Evolutionary conservation across 805 yeast genomes (phyloP).

Genomic region (Ogataea minuta): DNA sequence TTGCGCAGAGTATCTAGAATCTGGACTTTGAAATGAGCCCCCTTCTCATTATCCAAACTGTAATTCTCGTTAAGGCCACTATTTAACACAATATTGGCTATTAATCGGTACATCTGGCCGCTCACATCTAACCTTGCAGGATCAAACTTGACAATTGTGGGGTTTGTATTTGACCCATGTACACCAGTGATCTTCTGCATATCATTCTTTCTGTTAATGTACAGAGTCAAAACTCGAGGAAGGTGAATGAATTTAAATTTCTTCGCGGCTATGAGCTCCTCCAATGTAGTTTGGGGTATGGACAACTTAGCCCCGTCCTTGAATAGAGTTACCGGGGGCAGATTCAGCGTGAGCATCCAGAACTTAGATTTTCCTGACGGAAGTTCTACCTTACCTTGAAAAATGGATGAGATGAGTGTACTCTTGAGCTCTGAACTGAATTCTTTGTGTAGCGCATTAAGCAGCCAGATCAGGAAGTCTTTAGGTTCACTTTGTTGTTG

Average conservation of each 20-base stretch:
- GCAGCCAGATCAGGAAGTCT: constrained; percentile 56
- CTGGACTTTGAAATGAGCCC: constrained; percentile 48
- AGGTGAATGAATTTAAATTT: constrained; percentile 39
- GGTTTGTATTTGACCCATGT: constrained; percentile 45
- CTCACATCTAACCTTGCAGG: constrained; percentile 32
- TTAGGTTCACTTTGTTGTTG: constrained; percentile 50
- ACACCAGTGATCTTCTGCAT: constrained; percentile 31
- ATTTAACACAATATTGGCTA: constrained; percentile 45
- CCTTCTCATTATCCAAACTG: constrained; percentile 7
- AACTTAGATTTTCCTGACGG: constrained; percentile 36
- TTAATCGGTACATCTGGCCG: constrained; percentile 39
- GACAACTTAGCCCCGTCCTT: constrained; percentile 43
- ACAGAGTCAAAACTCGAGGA: constrained; percentile 57
- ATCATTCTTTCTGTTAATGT: constrained; percentile 52
- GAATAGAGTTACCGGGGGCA: constrained; percentile 59
- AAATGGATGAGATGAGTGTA: constrained; percentile 34
- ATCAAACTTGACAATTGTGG: constrained; percentile 63
- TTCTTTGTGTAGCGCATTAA: constrained; percentile 44
- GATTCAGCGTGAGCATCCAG: constrained; percentile 55
- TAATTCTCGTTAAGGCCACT: constrained; percentile 20
- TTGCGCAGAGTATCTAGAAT: constrained; percentile 38
- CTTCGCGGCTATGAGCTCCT: constrained; percentile 42
- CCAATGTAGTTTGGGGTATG: constrained; percentile 52
- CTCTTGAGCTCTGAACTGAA: constrained; percentile 18
- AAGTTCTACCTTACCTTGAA: constrained; percentile 52